Evolutionary conservation across 2,329 filamentous ascomycete species (phyloP), one percentile per base, ranked within the genome.

Genomic region (Harringtonia lauricola): DNA sequence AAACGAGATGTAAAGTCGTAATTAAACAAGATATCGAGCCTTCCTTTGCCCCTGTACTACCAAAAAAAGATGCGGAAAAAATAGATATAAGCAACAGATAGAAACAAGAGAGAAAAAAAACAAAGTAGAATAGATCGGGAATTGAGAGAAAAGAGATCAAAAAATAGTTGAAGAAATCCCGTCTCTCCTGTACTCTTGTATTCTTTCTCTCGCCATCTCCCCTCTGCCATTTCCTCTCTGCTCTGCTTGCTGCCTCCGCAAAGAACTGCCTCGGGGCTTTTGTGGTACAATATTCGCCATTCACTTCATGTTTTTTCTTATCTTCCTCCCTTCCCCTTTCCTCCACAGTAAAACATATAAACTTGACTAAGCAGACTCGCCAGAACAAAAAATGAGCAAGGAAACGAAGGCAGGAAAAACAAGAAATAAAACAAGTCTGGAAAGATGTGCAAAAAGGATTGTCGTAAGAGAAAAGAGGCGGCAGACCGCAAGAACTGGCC

Each of bases 381-480:
- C 33, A 17, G 33, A 43, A 33, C 37, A 24, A 48, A 29, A 36
- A 33, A 35, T 19, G 15, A 38, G 12, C 3, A n/a, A 18, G 24
- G 24, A 26, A 26, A 26, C 24, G 24, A 26, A 26, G n/a, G n/a
- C n/a, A n/a, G n/a, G n/a, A 35, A 33, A 38, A 42, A 31, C 22
- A 39, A 39, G 19, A 44, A 39, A 36, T 30, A 30, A 40, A 46
- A 33, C 40, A n/a, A 18, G 36, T 22, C 10, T 37, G 4, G 22
- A 26, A 37, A 37, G 13, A 37, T 8, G 17, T n/a, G 13, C 19
- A 37, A 42, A 44, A 42, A 43, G 31, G 8, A 41, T 44, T 42
- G 57, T 57, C 57, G 51, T 58, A 57, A 59, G 54, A 51, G 58
- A 56, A 56, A 43, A 49, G 38, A 31, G 38, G 12, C n/a, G 34